These are phyloP conservation scores for Physaria fendleri DNA, from an alignment of 345 rosid genomes.

Conservation along the genomic window DNA sequence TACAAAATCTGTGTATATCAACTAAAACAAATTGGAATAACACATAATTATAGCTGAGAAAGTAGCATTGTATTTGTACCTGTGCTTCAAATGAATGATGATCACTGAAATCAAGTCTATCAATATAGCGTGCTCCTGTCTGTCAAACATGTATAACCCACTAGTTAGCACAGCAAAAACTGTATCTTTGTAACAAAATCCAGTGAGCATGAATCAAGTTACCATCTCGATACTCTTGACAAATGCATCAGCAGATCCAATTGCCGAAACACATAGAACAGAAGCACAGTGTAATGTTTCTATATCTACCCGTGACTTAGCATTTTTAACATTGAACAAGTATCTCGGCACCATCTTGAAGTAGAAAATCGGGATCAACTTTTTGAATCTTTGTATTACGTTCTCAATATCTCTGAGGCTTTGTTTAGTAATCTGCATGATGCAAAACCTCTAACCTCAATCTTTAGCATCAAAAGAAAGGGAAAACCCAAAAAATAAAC, in stretches of 20 bases:
- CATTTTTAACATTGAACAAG: conserved; percentile 47
- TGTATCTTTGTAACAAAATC: background rate
- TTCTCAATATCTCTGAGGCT: conserved; percentile 40
- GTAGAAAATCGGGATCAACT: conserved; percentile 47
- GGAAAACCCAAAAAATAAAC: background rate
- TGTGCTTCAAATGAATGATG: conserved; percentile 47
- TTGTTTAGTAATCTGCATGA: conserved; percentile 44
- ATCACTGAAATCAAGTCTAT: conserved; percentile 65
- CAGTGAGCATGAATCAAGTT: background rate
- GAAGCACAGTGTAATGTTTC: conserved; percentile 28
- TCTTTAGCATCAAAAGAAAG: background rate
- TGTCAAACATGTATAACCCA: conserved; percentile 30
- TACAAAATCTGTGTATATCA: background rate
- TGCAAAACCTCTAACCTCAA: conserved; percentile 17
- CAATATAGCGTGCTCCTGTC: conserved; percentile 54
- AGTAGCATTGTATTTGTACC: conserved; percentile 44
- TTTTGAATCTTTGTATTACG: conserved; percentile 40
- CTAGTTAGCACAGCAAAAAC: background rate
- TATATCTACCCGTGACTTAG: conserved; percentile 32
- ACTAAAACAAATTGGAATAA: background rate
- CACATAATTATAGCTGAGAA: background rate
- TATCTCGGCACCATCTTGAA: conserved; percentile 51
- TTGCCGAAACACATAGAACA: conserved; percentile 66
- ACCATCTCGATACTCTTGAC: conserved; percentile 50
- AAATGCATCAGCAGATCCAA: conserved; percentile 70